Base-by-base conservation (phyloP, 495 filamentous ascomycete genomes). In the Annulohypoxylon moriforme region DNA sequence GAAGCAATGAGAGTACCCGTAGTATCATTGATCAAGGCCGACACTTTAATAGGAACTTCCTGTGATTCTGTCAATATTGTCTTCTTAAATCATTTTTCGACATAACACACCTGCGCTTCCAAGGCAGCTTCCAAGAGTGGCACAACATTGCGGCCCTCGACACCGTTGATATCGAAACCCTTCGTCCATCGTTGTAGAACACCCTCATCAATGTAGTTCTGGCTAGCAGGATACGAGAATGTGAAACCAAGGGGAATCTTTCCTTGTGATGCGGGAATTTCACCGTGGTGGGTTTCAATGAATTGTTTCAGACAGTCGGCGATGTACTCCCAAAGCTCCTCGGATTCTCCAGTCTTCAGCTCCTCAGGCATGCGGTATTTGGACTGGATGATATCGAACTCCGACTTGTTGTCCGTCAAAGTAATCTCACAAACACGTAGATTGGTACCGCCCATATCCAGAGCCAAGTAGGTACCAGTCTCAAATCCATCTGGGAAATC, bases 1-100 rank as follows among this genome's bases (percentile, higher is more conserved):
- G 96, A 98, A 69, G 96, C 96, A 73, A 99, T 97, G n/a, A 99
- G 85, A n/a, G 96, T 99, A 75, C 96, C 96, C 33, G 95, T 98
- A 66, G 96, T 99, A 81, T 99, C 96, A 76, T 99, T 99, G 81
- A 98, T 95, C 70, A 99, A 82, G 47, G 96, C 96, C 24, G 91
- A 91, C 22, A 98, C 89, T 81, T 94, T 96, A 83, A 98, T 97
- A 22, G 96, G 96, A 22, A 98, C 88, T 25, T 91, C 92, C 90
- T 94, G 49, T 14, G 31, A 33, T 24, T 9, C 46, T 34, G 56
- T 73, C 5, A 73, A 63, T 20, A 60, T 18, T 20, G 27, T 36
- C 2, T 49, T 13, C 58, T 38, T 25, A 40, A 20, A 67, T 44
- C 14, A n/a, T 44, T 1, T 80, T 25, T 71, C 16, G 13, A n/a